Percentiles rank a stretch among this genome's conserved stretches.
Evolutionary conservation across 306 rosid genomes (phyloP).

Genomic region (Bauhinia variegata): DNA sequence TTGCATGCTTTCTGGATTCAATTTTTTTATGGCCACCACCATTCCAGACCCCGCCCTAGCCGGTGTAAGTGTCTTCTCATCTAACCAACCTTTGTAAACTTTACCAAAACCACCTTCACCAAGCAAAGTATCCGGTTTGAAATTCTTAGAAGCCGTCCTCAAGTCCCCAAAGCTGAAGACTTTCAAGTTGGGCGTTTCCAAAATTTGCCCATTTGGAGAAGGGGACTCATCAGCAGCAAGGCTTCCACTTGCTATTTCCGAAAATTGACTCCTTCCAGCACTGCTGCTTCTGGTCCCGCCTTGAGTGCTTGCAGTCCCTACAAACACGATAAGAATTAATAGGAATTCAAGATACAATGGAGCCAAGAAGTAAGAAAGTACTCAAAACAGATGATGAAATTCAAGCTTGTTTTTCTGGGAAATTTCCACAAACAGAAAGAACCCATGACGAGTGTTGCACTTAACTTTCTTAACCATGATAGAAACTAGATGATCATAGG

Average conservation of each 20-base stretch:
- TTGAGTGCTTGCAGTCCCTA: constrained; percentile 40
- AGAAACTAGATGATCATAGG: not conserved
- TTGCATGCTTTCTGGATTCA: constrained; percentile 72
- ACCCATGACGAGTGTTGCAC: constrained; percentile 17
- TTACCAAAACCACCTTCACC: constrained; percentile 94
- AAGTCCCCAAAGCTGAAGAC: constrained; percentile 63
- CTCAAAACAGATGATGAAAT: not conserved
- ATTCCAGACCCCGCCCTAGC: constrained; percentile 59
- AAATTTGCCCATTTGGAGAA: constrained; percentile 42
- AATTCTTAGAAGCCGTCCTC: constrained; percentile 62
- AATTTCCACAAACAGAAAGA: constrained; percentile 4
- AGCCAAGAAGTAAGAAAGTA: not conserved
- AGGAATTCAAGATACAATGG: not conserved
- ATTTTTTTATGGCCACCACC: constrained; percentile 74
- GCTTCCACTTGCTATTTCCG: constrained; percentile 47
- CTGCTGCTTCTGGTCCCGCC: constrained; percentile 54
- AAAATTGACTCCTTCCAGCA: constrained; percentile 50
- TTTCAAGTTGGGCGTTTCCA: constrained; percentile 60
- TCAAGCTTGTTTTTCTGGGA: not conserved
- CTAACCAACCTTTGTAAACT: constrained; percentile 88
- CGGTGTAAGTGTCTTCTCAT: constrained; percentile 65
- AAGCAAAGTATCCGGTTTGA: constrained; percentile 60
- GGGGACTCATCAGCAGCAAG: constrained; percentile 23
- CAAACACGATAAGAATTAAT: constrained; percentile 4
- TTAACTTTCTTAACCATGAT: not conserved